A percentile compares a stretch with the other conserved stretches of the same genome.
Conservation (phyloP, 345 rosid species). For the Raphanus sativus region DNA sequence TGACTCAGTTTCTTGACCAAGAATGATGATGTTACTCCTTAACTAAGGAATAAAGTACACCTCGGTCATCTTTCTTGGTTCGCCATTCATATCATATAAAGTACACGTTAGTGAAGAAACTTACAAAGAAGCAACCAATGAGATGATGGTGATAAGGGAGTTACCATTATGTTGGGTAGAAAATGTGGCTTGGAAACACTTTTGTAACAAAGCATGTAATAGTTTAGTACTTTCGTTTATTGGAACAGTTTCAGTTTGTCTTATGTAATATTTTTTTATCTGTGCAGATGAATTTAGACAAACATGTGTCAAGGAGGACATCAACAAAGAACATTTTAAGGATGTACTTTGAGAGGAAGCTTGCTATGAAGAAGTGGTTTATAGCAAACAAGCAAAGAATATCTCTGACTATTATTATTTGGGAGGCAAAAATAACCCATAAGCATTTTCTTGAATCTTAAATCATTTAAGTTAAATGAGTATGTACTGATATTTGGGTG, state of each 20-base stretch:
- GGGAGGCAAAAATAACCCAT: neutral
- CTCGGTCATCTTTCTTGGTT: no score
- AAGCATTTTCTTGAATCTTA: neutral
- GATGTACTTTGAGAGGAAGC: neutral
- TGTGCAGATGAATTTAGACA: neutral
- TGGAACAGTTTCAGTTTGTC: neutral
- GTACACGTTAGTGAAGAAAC: no score
- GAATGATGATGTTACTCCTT: no score
- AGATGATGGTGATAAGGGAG: neutral
- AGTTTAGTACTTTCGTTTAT: neutral
- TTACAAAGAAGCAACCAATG: neutral
- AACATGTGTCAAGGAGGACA: neutral
- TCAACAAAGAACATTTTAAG: neutral
- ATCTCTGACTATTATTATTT: no score
- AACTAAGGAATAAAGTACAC: no score
- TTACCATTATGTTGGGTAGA: neutral
- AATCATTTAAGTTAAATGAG: no score
- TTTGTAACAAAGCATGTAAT: neutral
- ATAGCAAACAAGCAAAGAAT: neutral
- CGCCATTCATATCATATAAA: no score
- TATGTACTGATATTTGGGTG: neutral
- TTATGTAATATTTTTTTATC: neutral
- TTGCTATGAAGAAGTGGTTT: neutral
- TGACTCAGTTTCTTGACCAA: no score
- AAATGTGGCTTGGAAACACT: neutral